Evolutionary conservation across 176 grass and related monocot species (phyloP), one percentile per base, ranked within the genome.

Genomic region (Paspalum vaginatum): DNA sequence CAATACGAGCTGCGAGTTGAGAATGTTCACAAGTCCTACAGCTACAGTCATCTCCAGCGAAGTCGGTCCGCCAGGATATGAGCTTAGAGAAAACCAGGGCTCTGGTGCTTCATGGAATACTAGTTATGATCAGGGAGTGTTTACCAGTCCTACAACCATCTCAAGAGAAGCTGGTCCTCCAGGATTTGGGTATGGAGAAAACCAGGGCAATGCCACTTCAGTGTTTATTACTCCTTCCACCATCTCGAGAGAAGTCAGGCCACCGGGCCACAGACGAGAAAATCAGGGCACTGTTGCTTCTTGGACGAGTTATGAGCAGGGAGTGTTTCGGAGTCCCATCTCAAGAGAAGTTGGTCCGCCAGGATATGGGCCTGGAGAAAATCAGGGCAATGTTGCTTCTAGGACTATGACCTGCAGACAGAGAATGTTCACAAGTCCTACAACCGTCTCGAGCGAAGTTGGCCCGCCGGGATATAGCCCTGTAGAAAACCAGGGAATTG

Each of bases 11-110:
- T 58, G 47, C 0, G 47, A 62, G 73, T 27, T 26, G 54, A 65
- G 44, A 22, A 50, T 71, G 25, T 80, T 47, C 65, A 51, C 25
- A 11, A 71, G 68, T 71, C 68, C 68, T 71, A 71, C 22, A 7
- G 32, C 47, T 71, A 71, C 22, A 7, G 32, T 39, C 37, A 37
- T 22, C 58, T 72, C 76, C 6, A 76, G n/a, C 61, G 48, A 47
- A 55, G 54, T 44, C 38, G 69, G 39, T 18, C 70, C 42, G 5
- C 76, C 76, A 44, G 70, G 78, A 60, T 48, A 53, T 47, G 54
- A 26, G 27, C 20, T 48, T 71, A 41, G 40, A 48, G 61, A 51
- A 56, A 68, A 48, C 40, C 27, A 65, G 50, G 38, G 24, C 13
- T 55, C 17, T 53, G 25, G 7, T 61, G 7, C 47, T 13, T 38